Base-by-base conservation (phyloP, 1,284 basidiomycete genomes). In the Golubevia sp. region DNA sequence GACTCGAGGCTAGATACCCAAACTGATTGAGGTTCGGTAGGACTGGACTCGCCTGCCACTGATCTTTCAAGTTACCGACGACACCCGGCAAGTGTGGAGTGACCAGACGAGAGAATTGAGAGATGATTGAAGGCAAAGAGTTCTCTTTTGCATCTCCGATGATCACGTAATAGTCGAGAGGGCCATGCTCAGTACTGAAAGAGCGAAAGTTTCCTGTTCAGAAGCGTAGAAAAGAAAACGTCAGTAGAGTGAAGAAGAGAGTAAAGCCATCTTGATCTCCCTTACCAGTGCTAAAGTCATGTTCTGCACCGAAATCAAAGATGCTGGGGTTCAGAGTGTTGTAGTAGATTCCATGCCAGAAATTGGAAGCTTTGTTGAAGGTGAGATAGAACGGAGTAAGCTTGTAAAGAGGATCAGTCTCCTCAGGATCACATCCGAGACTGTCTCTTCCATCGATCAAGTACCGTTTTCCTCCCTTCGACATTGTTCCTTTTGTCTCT, bases 311-410 rank as follows among this genome's bases (percentile, higher is more conserved):
- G 56, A 70, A 59, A 52, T 70, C 68, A 44, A 71, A 63, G 44
- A 58, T 26, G 13, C 56, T 59, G 30, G 68, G 68, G 18, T 30
- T 50, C 7, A 70, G 56, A 18, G 60, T 63, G 56, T 71, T 71
- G 64, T 70, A 70, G 54, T 58, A 70, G 4, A 70, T n/a, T 48
- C 68, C 68, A 38, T 58, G 48, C 69, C 69, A 70, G n/a, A 34
- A 23, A 18, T 55, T 34, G 3, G 50, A 25, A 5, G 30, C 23
- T 30, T 52, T 48, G 57, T 70, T 70, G 55, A 62, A 70, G 20
- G 61, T 50, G 2, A 49, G 23, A 34, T 71, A 71, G 51, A 67
- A 70, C 4, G 68, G 68, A 21, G 48, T 34, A 13, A 67, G 49
- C 53, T 63, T 63, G 61, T 67, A 59, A 11, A 66, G 50, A 7